Conservation (phyloP, 768 basidiomycete genomes). For the Nevesoporus exiguus region DNA sequence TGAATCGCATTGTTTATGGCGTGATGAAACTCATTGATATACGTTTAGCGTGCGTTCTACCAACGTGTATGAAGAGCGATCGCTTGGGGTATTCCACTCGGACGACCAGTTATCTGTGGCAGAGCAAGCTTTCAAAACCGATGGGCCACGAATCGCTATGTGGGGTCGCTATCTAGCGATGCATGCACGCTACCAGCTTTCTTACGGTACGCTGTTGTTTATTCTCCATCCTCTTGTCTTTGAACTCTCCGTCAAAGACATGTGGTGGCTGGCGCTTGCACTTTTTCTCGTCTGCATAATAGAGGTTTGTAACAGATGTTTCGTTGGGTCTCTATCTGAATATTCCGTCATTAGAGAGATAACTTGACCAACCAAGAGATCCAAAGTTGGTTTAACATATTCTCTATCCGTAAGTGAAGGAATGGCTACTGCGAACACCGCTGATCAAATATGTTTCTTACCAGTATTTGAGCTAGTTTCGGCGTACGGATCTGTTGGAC, state of each 20-base stretch:
- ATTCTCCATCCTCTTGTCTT: background rate
- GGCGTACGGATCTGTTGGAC: conserved; percentile 85
- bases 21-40: background rate
- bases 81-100: conserved; percentile 71
- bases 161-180: conserved; percentile 77
- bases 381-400: conserved; percentile 78
- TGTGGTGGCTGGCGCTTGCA: conserved; percentile 91
- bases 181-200: conserved; percentile 85
- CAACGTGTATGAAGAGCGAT: conserved; percentile 92
- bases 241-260: conserved; percentile 52
- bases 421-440: background rate
- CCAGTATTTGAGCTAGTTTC: conserved; percentile 85
- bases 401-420: conserved; percentile 58
- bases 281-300: conserved; percentile 90
- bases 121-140: conserved; percentile 39
- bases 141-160: conserved; percentile 52
- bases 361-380: conserved; percentile 53
- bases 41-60: conserved; percentile 75
- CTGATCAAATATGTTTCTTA: background rate
- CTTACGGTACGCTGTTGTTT: conserved; percentile 61
- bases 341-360: conserved; percentile 43
- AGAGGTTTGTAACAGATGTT: conserved; percentile 52
- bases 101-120: conserved; percentile 49
- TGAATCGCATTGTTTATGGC: conserved; percentile 20
- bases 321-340: background rate